phyloP scores from a whole-genome alignment of 2,329 filamentous ascomycete genomes.

The Colletotrichum tanaceti region DNA sequence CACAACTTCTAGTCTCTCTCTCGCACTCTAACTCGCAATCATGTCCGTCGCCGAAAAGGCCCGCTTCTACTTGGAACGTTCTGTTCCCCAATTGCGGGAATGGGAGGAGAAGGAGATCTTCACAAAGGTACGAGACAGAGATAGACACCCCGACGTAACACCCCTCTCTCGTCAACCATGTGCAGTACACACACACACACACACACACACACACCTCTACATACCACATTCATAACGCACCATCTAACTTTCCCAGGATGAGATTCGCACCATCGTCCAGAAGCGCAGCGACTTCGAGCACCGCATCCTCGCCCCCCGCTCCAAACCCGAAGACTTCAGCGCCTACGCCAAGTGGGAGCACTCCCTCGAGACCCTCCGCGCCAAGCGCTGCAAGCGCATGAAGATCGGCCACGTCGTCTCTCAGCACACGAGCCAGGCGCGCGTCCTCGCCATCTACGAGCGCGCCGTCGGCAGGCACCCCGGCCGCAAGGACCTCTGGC shows the following conservation, averaged over 20 bases:
- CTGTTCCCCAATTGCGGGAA: slow-evolving; percentile 90
- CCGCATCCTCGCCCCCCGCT: slow-evolving; percentile 84
- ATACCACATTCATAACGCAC: slow-evolving; percentile 20
- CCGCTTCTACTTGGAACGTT: slow-evolving; percentile 92
- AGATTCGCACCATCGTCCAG: slow-evolving; percentile 88
- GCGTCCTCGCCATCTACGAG: slow-evolving; percentile 90
- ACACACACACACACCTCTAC: too few species aligned
- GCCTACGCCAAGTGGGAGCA: slow-evolving; percentile 82
- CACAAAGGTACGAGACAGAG: slow-evolving; percentile 67
- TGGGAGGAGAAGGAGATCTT: slow-evolving; percentile 95
- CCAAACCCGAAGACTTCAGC: slow-evolving; percentile 81
- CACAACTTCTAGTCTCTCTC: neutral
- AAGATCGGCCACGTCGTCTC: slow-evolving; percentile 76
- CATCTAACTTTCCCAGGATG: slow-evolving; percentile 68
- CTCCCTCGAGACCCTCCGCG: slow-evolving; percentile 78
- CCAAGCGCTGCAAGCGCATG: slow-evolving; percentile 84
- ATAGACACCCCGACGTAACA: slow-evolving; percentile 40
- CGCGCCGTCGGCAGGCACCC: slow-evolving; percentile 87
- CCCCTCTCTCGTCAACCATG: slow-evolving; percentile 4
- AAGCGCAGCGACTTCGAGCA: slow-evolving; percentile 96
- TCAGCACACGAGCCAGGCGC: slow-evolving; percentile 79
- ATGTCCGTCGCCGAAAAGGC: slow-evolving; percentile 83
- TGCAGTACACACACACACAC: neutral
- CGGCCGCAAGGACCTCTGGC: slow-evolving; percentile 84
- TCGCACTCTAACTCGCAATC: neutral